Base-by-base conservation (phyloP, 805 yeast genomes). In the Candida quercuum region DNA sequence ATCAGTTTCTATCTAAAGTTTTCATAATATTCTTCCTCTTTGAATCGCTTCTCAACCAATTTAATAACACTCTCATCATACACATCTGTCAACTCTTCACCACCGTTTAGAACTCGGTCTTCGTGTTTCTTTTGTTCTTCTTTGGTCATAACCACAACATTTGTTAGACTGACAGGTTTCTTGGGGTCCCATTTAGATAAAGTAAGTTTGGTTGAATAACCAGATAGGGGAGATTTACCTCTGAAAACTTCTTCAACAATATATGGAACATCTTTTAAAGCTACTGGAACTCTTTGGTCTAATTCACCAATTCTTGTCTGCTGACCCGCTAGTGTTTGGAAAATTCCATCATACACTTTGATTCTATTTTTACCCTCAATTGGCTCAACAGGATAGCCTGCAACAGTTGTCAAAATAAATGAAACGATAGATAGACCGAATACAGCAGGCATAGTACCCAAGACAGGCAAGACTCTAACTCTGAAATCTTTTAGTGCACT, bases 381-480 rank as follows among this genome's bases (percentile, higher is more conserved):
- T 35, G 95, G 93, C 45, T 91, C 96, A 37, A 82, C 77, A 18
- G 94, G 93, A 57, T 93, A 93, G 1, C 93, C 96, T 1, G 95
- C 78, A 8, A 87, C 78, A 4, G 72, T 63, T 2, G 95, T 84
- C 25, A 93, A 61, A 17, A 93, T 66, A 63, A 86, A 81, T 1
- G 96, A 83, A 3, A 96, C 94, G 39, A 91, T 74, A 0, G 96
- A 76, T 33, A 93, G 70, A 1, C 98, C 99, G 65, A 93, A 93
- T 62, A 91, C 82, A 9, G 93, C 97, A 2, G 99, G 99, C 82
- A 93, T 78, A 0, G 99, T 86, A 3, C 99, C 98, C 45, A 93
- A 64, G 0, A 93, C 99, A 0, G 99, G 99, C 39, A 93, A 69
- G 33, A 93, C 91, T 50, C 99, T 72, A 10, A 89, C 97, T 49